Evolutionary conservation across 2,329 filamentous ascomycete genomes (phyloP).

Genomic region (Arachnopeziza araneosa): DNA sequence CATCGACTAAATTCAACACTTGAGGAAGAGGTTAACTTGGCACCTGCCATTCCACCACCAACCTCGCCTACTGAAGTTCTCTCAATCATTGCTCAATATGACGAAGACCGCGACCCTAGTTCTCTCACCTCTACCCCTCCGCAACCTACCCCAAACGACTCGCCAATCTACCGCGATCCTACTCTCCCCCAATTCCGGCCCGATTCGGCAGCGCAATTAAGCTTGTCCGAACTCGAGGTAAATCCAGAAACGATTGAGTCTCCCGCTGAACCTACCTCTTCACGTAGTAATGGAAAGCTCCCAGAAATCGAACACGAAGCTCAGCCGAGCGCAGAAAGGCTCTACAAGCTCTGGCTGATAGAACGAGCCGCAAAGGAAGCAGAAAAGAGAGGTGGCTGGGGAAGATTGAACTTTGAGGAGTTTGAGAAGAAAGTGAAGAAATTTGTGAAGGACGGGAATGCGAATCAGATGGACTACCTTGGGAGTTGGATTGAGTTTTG

Average conservation of each 20-base stretch:
- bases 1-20: constrained; percentile 30
- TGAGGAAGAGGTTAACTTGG: constrained; percentile 22
- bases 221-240: background rate
- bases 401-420: constrained; percentile 70
- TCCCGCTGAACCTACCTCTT: background rate
- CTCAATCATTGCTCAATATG: constrained; percentile 9
- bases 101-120: constrained; percentile 5
- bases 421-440: constrained; percentile 70
- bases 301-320: background rate
- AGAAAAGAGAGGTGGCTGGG: constrained; percentile 68
- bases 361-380: constrained; percentile 47
- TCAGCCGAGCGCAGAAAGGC: background rate
- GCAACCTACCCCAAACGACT: constrained; percentile 5
- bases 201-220: constrained; percentile 30
- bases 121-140: constrained; percentile 6
- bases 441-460: constrained; percentile 42
- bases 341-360: constrained; percentile 21
- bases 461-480: constrained; percentile 69
- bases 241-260: background rate
- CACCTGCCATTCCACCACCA: background rate
- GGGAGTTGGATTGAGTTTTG: constrained; percentile 87
- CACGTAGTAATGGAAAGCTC: background rate
- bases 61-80: constrained; percentile 10
- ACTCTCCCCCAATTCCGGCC: constrained; percentile 66
- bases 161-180: constrained; percentile 40